Conservation (phyloP, 2,329 filamentous ascomycete genomes). For the Paecilomyces niveus region DNA sequence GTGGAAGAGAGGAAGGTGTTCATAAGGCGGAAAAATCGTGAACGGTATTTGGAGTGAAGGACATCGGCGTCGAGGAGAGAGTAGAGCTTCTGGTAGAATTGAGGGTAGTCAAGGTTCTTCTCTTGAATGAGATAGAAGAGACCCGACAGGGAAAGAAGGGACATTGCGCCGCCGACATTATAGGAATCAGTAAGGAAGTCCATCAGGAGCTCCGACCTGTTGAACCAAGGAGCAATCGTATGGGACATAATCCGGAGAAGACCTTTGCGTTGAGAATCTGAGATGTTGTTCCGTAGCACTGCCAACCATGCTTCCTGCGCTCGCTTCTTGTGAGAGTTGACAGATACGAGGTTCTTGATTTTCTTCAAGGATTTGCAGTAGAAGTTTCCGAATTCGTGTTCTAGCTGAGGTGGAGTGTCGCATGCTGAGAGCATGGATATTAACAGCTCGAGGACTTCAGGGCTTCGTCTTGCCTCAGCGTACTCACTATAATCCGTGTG, state of each 20-base stretch:
- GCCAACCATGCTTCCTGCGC: constrained; percentile 84
- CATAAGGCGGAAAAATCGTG: constrained; percentile 83
- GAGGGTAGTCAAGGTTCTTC: constrained; percentile 91
- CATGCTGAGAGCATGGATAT: constrained; percentile 42
- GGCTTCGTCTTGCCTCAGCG: constrained; percentile 16
- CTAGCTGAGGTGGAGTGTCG: constrained; percentile 57
- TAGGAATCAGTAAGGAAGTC: constrained; percentile 97
- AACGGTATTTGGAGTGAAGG: constrained; percentile 89
- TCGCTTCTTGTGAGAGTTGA: constrained; percentile 66
- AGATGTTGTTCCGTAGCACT: constrained; percentile 59
- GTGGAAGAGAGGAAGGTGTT: constrained; percentile 86
- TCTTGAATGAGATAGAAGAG: constrained; percentile 92
- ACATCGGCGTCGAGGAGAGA: constrained; percentile 79
- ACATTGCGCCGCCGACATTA: constrained; percentile 75
- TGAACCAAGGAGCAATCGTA: constrained; percentile 83
- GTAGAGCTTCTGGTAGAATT: constrained; percentile 91
- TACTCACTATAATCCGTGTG: constrained; percentile 25
- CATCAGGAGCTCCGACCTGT: constrained; percentile 79
- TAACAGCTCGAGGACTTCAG: constrained; percentile 26
- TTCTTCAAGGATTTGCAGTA: constrained; percentile 50
- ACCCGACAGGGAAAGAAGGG: constrained; percentile 80
- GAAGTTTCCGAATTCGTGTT: constrained; percentile 30
- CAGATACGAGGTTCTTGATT: constrained; percentile 60
- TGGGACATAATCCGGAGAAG: constrained; percentile 69
- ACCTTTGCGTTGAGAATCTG: constrained; percentile 68